Evolutionary conservation across 441 rosid genomes (phyloP), one percentile per base, ranked within the genome.

Genomic region (Populus hybrid): DNA sequence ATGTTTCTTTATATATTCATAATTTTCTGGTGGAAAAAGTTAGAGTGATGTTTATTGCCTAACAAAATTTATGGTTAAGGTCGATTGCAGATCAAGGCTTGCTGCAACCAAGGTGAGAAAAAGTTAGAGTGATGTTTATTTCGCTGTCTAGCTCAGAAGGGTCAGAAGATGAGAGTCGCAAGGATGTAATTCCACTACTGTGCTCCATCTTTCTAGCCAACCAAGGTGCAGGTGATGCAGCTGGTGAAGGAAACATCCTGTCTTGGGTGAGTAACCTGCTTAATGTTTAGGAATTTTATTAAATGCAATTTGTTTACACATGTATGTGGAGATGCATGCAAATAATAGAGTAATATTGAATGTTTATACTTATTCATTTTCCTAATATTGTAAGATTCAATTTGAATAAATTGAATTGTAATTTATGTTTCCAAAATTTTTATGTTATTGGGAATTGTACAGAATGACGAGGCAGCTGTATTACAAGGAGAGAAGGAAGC

Each of bases 401-500:
- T 38, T 31, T 36, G 20, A 31, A 64, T 61, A 29, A 69, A 29
- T 26, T 18, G 16, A 45, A 18, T 40, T 61, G 21, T 63, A 35
- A 28, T 61, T 56, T 11, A 35, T 82, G 67, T 45, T 50, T 50
- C 73, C 77, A 70, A 59, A 73, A 50, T 23, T 38, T 74, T 23
- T 9, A 59, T 80, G 40, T 11, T 64, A 75, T 71, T 74, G 56
- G 4, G 12, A 14, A 45, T 80, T 61, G 64, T 65, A 68, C 86
- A 96, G 98, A 88, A 91, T 80, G 95, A 90, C 18, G 98, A 93
- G 78, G 95, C 87, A 73, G 90, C 91, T 72, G 40, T 96, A 83
- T 82, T 91, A 80, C 91, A 94, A 88, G 94, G 97, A 56, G 98
- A 96, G 83, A 96, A 93, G 83, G 99, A 96, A 87, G 97, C 97